Conservation (phyloP, 2,329 filamentous ascomycete genomes). For the Aspergillus oerlinghausenensis region DNA sequence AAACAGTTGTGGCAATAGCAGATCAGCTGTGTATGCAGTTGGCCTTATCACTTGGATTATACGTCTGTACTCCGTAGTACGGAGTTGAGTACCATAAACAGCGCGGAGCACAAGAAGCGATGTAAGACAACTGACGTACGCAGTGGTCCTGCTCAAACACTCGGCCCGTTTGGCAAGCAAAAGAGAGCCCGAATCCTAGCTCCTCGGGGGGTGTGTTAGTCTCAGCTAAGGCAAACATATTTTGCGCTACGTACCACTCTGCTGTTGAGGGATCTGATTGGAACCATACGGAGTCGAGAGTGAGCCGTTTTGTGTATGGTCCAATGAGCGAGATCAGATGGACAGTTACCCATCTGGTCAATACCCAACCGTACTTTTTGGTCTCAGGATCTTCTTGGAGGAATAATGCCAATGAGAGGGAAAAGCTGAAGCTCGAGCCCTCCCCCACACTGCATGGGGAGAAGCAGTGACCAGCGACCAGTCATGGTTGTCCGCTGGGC, state of each 20-base stretch:
- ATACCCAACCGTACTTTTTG: too few species aligned
- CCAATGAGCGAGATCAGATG: too few species aligned
- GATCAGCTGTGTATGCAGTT: background rate
- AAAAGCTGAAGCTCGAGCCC: background rate
- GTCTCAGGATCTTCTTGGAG: too few species aligned
- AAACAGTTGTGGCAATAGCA: background rate
- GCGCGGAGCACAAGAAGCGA: background rate
- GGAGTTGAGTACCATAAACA: background rate
- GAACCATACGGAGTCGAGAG: too few species aligned
- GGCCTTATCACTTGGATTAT: background rate
- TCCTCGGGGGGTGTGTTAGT: background rate
- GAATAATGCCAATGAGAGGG: background rate
- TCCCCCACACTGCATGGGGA: background rate
- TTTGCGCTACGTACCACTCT: background rate
- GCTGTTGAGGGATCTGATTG: too few species aligned
- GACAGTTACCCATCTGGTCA: too few species aligned
- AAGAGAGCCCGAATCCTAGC: background rate
- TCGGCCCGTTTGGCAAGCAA: background rate
- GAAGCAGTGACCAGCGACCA: background rate
- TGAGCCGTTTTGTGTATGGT: too few species aligned
- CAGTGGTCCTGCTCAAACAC: background rate
- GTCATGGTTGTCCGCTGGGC: background rate
- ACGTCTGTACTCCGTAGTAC: background rate
- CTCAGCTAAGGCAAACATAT: background rate
- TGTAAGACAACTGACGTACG: background rate